Percentiles rank a stretch among this genome's conserved stretches.
Evolutionary conservation across 2,329 filamentous ascomycete genomes (phyloP).

Genomic region (Ambrosiella beaveri): DNA sequence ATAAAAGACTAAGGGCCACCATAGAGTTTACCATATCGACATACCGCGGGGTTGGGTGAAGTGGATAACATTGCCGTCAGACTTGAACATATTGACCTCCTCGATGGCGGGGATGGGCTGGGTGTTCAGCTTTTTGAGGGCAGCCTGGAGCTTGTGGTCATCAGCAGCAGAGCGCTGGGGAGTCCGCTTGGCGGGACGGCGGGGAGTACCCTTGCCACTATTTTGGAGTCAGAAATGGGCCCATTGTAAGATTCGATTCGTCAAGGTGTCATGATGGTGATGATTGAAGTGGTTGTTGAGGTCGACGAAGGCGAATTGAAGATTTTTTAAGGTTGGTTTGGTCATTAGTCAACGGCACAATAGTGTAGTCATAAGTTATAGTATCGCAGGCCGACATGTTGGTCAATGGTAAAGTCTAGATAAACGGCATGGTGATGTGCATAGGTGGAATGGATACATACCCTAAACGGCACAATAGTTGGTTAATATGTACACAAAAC

Average conservation of each 20-base stretch:
- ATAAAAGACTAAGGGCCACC: too few species aligned
- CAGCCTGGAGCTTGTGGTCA: conserved; percentile 97
- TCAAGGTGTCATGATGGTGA: neutral
- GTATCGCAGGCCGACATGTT: neutral
- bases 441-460: conserved; percentile 9
- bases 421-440: neutral
- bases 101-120: conserved; percentile 99
- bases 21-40: conserved; percentile 19
- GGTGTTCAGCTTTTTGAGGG: conserved; percentile 98
- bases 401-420: neutral
- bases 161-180: conserved; percentile 84
- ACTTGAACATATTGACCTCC: conserved; percentile 99
- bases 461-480: conserved; percentile 13
- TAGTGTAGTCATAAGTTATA: neutral
- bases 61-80: conserved; percentile 98
- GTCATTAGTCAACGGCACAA: neutral
- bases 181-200: conserved; percentile 96
- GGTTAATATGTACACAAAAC: conserved; percentile 10
- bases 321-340: neutral
- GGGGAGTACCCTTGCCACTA: conserved; percentile 91
- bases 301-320: neutral
- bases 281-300: neutral
- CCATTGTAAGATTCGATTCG: conserved; percentile 9
- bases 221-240: conserved; percentile 11
- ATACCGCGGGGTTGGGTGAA: conserved; percentile 94